Conservation (phyloP, 441 rosid genomes). For the Aleurites moluccanus region DNA sequence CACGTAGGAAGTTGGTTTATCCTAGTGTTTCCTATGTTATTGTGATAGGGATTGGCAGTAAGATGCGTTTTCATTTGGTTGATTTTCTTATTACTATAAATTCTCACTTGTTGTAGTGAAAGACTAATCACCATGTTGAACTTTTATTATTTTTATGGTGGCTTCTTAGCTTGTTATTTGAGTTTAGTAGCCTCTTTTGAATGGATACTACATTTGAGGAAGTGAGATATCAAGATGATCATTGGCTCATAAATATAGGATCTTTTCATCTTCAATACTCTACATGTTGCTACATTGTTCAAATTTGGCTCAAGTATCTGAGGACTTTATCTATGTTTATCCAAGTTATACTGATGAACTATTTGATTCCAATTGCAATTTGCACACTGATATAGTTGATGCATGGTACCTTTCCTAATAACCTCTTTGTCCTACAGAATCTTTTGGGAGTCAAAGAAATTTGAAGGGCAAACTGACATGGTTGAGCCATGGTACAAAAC, state of each 20-base stretch:
- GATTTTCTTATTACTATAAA: neutral
- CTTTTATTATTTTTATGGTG: neutral
- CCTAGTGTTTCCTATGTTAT: no score
- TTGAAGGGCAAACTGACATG: slow-evolving; percentile 72
- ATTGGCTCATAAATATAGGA: neutral
- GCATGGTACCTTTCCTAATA: slow-evolving; percentile 34
- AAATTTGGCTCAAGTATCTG: neutral
- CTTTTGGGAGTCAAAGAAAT: slow-evolving; percentile 86
- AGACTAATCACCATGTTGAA: neutral
- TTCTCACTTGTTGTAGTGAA: neutral
- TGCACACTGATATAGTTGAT: slow-evolving; percentile 36
- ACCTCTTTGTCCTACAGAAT: slow-evolving; percentile 48
- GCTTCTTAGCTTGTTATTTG: neutral
- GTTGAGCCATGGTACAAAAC: slow-evolving; percentile 95
- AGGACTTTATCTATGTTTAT: neutral
- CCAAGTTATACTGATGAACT: neutral
- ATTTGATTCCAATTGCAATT: neutral
- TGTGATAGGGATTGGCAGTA: neutral
- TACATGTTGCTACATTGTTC: neutral
- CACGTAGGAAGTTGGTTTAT: no score
- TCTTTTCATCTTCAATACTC: neutral
- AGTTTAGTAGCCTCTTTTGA: neutral
- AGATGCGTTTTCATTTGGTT: neutral
- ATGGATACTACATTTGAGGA: neutral
- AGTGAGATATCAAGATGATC: neutral